Conservation (phyloP, 1,284 basidiomycete species). For the Schizophyllum amplum region DNA sequence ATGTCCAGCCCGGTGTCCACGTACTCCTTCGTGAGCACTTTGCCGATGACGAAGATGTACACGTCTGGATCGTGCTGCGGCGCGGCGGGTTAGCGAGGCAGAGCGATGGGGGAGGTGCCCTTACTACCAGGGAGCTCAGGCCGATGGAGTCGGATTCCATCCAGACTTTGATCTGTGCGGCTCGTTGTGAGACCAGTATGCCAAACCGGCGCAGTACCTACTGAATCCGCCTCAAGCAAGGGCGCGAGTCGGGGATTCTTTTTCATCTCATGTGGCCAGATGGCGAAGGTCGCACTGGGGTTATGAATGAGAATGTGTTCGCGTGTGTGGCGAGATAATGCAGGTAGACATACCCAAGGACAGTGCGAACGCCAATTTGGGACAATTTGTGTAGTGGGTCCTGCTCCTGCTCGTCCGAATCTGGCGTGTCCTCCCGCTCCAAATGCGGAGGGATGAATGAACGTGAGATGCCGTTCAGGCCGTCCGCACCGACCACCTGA, state of each 20-base stretch:
- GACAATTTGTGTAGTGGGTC: background rate
- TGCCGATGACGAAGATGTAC: conserved; percentile 7
- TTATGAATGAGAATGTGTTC: background rate
- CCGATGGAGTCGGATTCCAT: conserved; percentile 7
- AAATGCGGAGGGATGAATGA: background rate
- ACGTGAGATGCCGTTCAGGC: conserved; percentile 8
- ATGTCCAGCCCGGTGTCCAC: background rate
- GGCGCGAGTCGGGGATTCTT: background rate
- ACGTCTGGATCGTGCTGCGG: conserved; percentile 3
- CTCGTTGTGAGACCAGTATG: background rate
- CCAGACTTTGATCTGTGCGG: conserved; percentile 8
- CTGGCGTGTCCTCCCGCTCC: background rate
- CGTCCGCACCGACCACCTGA: conserved; percentile 9
- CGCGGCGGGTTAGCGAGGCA: background rate
- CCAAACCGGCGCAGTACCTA: background rate
- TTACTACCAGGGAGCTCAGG: conserved; percentile 2
- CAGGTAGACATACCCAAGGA: conserved; percentile 3
- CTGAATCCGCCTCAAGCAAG: conserved; percentile 3
- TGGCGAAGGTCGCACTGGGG: conserved; percentile 4
- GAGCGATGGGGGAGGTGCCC: background rate
- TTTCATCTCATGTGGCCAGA: conserved; percentile 1
- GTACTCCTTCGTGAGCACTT: background rate
- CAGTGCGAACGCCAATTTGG: background rate
- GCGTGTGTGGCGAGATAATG: background rate
- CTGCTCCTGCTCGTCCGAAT: background rate